Evolutionary conservation across 2,329 filamentous ascomycete species (phyloP), one percentile per base, ranked within the genome.

Genomic region (Amylocarpus encephaloides): DNA sequence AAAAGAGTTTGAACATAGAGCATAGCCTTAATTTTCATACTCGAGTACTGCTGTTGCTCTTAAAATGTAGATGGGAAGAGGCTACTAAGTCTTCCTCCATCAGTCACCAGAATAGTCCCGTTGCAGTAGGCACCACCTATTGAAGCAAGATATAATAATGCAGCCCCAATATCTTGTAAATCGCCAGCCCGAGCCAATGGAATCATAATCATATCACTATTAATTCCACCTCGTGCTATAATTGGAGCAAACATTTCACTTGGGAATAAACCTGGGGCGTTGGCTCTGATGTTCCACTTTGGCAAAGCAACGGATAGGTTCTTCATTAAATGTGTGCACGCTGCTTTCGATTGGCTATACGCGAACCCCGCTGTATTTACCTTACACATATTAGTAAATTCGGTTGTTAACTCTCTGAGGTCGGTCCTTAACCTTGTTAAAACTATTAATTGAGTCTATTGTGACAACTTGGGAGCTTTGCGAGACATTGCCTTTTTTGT

Each of bases 311-410:
- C 5, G n/a, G 33, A 15, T 13, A 35, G 13, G 43, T 38, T 13
- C 43, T 48, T 53, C 34, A 36, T 36, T 10, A 36, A 10, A 36
- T 36, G 34, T 10, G 34, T 36, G 10, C 34, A 36, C 5, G 34
- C 34, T 13, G 34, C 34, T 36, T 36, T 36, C 15, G 34, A 36
- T 36, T 36, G 34, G 34, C 34, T 36, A 10, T 36, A 36, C 4
- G 19, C 22, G n/a, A 43, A 19, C 32, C 19, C 81, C 0, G 81
- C 86, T 1, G 83, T 86, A 69, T 92, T 92, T 52, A 80, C 83
- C 13, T 86, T 16, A 86, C 86, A 65, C 91, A 91, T 1, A 82
- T 80, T 66, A 83, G 91, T 40, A 88, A 86, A 36, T 87, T 83
- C 0, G 84, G 75, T 44, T 16, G 4, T 5, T 10, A 36, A 36